phyloP scores from a whole-genome alignment of 1,284 basidiomycete species.

The Anthracocystis walkeri region DNA sequence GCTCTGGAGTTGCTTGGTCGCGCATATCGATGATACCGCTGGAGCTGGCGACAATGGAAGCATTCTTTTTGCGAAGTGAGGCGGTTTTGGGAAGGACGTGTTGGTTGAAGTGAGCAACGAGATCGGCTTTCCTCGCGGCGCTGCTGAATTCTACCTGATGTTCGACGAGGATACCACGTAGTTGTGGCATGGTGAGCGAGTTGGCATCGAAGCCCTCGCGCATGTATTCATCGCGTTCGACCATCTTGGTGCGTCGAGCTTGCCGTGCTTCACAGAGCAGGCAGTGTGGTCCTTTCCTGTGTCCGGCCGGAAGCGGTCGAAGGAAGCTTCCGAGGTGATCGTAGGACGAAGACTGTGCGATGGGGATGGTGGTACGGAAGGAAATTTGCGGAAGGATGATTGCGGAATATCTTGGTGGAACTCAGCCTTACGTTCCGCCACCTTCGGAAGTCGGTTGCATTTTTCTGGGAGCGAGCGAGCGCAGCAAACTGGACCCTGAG shows the following conservation, averaged over 20 bases:
- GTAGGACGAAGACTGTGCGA: neutral
- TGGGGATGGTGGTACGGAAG: slow-evolving; percentile 20
- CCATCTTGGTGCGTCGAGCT: slow-evolving; percentile 23
- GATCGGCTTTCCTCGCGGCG: slow-evolving; percentile 85
- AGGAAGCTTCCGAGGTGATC: neutral
- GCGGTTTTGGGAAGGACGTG: slow-evolving; percentile 58
- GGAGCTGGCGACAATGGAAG: slow-evolving; percentile 70
- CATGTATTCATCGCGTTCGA: slow-evolving; percentile 75
- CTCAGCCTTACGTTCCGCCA: slow-evolving; percentile 16
- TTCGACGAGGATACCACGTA: slow-evolving; percentile 82
- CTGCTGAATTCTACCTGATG: slow-evolving; percentile 83
- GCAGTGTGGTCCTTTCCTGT: neutral
- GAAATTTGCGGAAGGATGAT: neutral
- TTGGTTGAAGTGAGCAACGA: slow-evolving; percentile 82
- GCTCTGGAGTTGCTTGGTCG: slow-evolving; percentile 27
- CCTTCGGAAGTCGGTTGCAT: slow-evolving; percentile 2
- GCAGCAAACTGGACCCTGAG: slow-evolving; percentile 13
- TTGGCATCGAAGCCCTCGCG: slow-evolving; percentile 84
- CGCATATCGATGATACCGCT: slow-evolving; percentile 71
- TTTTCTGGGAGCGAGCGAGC: neutral
- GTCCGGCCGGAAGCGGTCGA: neutral
- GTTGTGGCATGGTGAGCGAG: slow-evolving; percentile 81
- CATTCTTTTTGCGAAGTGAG: slow-evolving; percentile 73
- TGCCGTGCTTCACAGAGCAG: neutral
- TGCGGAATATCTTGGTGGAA: slow-evolving; percentile 5